Evolutionary conservation across 2,329 filamentous ascomycete species (phyloP).

Genomic region (Penicillium sp.): DNA sequence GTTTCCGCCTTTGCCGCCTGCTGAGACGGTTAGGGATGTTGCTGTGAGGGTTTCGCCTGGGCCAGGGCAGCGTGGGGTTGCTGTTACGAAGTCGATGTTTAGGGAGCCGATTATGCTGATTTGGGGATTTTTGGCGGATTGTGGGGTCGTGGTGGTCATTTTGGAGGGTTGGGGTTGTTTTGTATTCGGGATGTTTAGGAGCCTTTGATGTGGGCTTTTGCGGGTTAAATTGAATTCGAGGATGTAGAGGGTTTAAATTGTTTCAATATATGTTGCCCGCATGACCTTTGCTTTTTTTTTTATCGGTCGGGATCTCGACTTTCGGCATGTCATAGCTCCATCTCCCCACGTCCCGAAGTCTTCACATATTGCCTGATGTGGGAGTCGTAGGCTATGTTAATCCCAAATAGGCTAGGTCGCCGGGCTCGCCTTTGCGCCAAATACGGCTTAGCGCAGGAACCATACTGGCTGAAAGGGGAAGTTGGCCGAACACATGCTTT

Average conservation of each 20-base stretch:
- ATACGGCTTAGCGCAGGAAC: neutral
- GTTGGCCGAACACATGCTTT: neutral
- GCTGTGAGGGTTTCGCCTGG: slow-evolving; percentile 81
- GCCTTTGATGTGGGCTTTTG: neutral
- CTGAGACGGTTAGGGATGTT: slow-evolving; percentile 66
- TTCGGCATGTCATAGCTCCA: neutral
- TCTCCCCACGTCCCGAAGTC: neutral
- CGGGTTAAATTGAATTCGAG: neutral
- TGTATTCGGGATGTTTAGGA: neutral
- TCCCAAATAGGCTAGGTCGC: neutral
- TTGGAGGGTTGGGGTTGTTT: neutral
- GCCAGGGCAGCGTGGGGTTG: slow-evolving; percentile 72
- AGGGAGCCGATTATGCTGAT: slow-evolving; percentile 84
- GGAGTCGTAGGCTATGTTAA: neutral
- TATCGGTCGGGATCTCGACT: neutral
- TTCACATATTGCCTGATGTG: neutral
- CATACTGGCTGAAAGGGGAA: neutral
- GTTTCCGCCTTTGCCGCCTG: slow-evolving; percentile 24
- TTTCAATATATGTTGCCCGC: neutral
- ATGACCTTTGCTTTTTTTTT: neutral
- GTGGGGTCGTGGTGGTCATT: slow-evolving; percentile 11
- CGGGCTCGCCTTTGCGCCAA: fast-evolving
- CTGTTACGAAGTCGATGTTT: slow-evolving; percentile 83
- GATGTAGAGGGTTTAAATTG: neutral
- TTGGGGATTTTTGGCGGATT: neutral